phyloP scores from a whole-genome alignment of 495 filamentous ascomycete species.

The Penicillium flavigenum region DNA sequence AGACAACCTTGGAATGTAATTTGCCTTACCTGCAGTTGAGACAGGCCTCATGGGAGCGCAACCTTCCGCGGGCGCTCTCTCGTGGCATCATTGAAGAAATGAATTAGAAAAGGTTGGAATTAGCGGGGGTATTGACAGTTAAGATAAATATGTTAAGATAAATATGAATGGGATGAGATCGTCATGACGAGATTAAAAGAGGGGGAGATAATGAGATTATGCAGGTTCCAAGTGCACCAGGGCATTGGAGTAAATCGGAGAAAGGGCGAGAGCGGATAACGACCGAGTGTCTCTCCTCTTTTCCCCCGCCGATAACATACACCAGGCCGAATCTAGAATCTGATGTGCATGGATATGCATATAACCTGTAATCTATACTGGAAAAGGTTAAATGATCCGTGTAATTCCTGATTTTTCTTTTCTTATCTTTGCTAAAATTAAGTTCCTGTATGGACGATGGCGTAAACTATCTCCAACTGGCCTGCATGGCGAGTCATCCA shows the following conservation, averaged over 20 bases:
- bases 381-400: slow-evolving; percentile 25
- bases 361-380: slow-evolving; percentile 1
- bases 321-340: not conserved
- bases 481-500: not conserved
- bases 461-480: no score
- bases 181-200: not conserved
- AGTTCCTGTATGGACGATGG: no score
- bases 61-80: slow-evolving; percentile 39
- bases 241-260: not conserved
- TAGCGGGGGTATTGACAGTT: not conserved
- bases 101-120: not conserved
- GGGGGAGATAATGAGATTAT: not conserved
- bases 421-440: not conserved
- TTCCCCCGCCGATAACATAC: not conserved
- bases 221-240: not conserved
- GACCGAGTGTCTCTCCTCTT: not conserved
- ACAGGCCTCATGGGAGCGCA: slow-evolving; percentile 49
- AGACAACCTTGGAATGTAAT: not conserved
- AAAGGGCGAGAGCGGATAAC: not conserved
- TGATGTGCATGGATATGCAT: not conserved
- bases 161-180: not conserved
- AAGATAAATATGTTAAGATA: no score
- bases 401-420: not conserved
- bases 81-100: slow-evolving; percentile 27
- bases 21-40: slow-evolving; percentile 44